A percentile compares a stretch with the other conserved stretches of the same genome.
Conservation (phyloP, 2,329 filamentous ascomycete species). For the Boeremia exigua region DNA sequence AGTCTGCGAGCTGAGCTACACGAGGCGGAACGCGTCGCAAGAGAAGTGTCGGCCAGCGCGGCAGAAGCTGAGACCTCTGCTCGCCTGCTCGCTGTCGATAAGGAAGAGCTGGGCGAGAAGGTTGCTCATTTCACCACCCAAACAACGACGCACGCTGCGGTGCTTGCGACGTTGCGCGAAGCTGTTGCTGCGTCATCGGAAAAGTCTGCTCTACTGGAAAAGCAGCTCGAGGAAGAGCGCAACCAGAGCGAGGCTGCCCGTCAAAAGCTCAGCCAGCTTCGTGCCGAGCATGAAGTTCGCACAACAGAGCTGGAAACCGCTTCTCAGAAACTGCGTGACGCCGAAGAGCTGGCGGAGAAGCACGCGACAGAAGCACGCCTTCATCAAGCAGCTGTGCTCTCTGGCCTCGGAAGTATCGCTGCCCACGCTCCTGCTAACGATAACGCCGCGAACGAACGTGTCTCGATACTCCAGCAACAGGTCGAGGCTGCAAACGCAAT, state of each 20-base stretch:
- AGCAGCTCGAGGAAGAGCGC: conserved; percentile 83
- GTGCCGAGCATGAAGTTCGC: conserved; percentile 81
- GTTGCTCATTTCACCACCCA: conserved; percentile 71
- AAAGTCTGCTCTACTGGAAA: conserved; percentile 77
- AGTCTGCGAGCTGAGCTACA: conserved; percentile 85
- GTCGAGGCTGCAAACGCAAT: conserved; percentile 77
- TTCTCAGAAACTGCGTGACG: conserved; percentile 77
- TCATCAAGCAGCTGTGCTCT: conserved; percentile 81
- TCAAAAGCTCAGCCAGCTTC: conserved; percentile 75
- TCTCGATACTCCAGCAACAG: conserved; percentile 78
- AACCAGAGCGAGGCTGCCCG: conserved; percentile 76
- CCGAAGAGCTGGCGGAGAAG: conserved; percentile 86
- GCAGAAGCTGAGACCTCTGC: conserved; percentile 77
- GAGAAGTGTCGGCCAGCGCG: conserved; percentile 80
- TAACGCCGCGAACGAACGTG: conserved; percentile 65
- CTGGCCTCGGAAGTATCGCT: conserved; percentile 78
- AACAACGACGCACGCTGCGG: conserved; percentile 71
- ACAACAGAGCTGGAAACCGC: conserved; percentile 77
- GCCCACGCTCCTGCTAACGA: conserved; percentile 59
- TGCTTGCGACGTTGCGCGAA: conserved; percentile 76
- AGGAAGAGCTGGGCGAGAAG: conserved; percentile 74
- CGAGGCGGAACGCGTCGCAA: conserved; percentile 74
- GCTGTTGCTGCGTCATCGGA: conserved; percentile 81
- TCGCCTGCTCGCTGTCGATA: conserved; percentile 83
- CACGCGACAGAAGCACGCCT: conserved; percentile 86